A percentile compares a stretch with the other conserved stretches of the same genome.
These are phyloP conservation scores for Cardamine chenopodiifolia DNA, from an alignment of 345 rosid species.

Conservation along the genomic window DNA sequence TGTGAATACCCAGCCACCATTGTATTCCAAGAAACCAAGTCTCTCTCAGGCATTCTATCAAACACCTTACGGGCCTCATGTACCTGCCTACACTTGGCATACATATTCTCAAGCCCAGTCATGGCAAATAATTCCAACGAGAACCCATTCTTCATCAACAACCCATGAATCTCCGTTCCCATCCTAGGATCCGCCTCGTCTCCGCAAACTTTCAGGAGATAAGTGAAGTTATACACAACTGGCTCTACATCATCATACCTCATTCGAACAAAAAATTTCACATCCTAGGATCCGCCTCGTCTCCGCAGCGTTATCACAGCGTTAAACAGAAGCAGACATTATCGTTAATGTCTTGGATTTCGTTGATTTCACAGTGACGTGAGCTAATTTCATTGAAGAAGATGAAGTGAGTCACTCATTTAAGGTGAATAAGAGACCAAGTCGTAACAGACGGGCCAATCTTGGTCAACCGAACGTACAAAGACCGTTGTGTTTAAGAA, in stretches of 20 bases:
- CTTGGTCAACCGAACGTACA: conserved; percentile 14
- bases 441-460: neutral
- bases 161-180: conserved; percentile 79
- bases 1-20: conserved; percentile 79
- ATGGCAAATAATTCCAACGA: conserved; percentile 61
- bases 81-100: conserved; percentile 62
- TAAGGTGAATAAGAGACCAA: conserved; percentile 27
- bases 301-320: no score
- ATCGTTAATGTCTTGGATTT: conserved; percentile 27
- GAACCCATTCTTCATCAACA: conserved; percentile 64
- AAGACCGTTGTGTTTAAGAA: conserved; percentile 20
- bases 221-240: conserved; percentile 75
- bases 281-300: no score
- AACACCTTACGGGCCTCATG: conserved; percentile 76
- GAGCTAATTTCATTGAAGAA: neutral
- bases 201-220: conserved; percentile 71
- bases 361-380: conserved; percentile 18
- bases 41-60: conserved; percentile 82
- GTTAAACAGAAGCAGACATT: conserved; percentile 13
- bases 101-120: conserved; percentile 74
- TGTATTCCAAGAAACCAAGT: conserved; percentile 82
- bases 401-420: neutral
- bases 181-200: conserved; percentile 55
- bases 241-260: conserved; percentile 57
- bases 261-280: conserved; percentile 62